Conservation (phyloP, 2,329 filamentous ascomycete genomes). For the Dothistroma pini region DNA sequence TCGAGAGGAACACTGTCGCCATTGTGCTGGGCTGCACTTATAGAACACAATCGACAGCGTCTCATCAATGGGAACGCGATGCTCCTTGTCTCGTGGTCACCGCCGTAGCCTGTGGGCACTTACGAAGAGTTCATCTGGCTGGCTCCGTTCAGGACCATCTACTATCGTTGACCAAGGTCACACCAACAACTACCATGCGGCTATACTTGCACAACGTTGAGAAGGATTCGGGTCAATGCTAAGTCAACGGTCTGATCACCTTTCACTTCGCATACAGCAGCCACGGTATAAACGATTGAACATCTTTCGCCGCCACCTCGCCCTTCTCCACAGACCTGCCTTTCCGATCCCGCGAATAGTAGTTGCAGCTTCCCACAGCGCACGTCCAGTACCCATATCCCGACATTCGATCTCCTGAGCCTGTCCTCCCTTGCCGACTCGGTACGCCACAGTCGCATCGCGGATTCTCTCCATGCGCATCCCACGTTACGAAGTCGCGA, state of each 20-base stretch:
- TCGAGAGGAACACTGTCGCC: background rate
- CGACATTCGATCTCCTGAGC: slow-evolving; percentile 8
- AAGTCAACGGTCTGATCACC: background rate
- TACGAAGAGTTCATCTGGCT: background rate
- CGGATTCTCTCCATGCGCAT: slow-evolving; percentile 18
- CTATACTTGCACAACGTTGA: background rate
- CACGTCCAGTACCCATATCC: slow-evolving; percentile 23
- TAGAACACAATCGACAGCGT: background rate
- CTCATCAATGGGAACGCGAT: background rate
- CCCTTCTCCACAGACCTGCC: slow-evolving; percentile 19
- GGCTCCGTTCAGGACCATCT: background rate
- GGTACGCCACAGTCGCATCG: slow-evolving; percentile 21
- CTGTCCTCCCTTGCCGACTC: slow-evolving; percentile 10
- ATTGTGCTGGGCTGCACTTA: background rate
- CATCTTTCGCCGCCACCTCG: slow-evolving; percentile 16
- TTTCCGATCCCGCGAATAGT: slow-evolving; percentile 20
- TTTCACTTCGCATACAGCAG: slow-evolving; percentile 14
- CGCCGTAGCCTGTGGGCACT: background rate
- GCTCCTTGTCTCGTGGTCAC: background rate
- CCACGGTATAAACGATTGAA: slow-evolving; percentile 23
- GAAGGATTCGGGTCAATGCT: background rate
- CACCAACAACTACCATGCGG: background rate
- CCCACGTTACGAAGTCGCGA: slow-evolving; percentile 17
- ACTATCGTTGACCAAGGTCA: background rate
- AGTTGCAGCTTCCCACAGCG: slow-evolving; percentile 20